Percentiles rank a stretch among this genome's conserved stretches.
These are phyloP conservation scores for Escovopsis weberi DNA, from an alignment of 2,329 filamentous ascomycete genomes.

Conservation along the genomic window DNA sequence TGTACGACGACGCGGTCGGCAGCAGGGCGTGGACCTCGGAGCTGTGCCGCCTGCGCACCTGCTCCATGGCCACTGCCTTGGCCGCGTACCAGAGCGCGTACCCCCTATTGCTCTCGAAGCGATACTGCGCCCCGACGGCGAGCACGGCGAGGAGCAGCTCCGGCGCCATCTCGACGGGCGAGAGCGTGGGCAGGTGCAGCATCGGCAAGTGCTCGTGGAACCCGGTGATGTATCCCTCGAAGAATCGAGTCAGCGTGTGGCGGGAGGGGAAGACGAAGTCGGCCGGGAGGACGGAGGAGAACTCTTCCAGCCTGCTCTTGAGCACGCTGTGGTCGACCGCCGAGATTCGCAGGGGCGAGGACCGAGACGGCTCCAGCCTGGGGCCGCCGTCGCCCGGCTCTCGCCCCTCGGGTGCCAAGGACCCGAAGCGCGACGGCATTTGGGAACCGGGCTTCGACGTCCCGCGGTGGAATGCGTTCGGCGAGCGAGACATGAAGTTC, in stretches of 20 bases:
- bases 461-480: constrained; percentile 24
- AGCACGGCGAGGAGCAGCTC: constrained; percentile 54
- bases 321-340: constrained; percentile 40
- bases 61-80: constrained; percentile 42
- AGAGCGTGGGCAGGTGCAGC: constrained; percentile 52
- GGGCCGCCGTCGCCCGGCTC: constrained; percentile 18
- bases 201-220: constrained; percentile 46
- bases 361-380: constrained; percentile 15
- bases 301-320: constrained; percentile 45
- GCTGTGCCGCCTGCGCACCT: constrained; percentile 42
- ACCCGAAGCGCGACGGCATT: constrained; percentile 40
- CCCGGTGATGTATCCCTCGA: constrained; percentile 55
- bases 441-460: constrained; percentile 35
- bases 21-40: constrained; percentile 41
- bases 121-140: constrained; percentile 53
- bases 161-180: constrained; percentile 47
- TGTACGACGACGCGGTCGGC: constrained; percentile 43
- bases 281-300: constrained; percentile 42
- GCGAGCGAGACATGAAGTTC: constrained; percentile 33
- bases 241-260: constrained; percentile 51
- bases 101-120: constrained; percentile 44
- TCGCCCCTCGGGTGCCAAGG: constrained; percentile 37
- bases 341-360: constrained; percentile 33
- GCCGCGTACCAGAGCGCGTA: constrained; percentile 48
- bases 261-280: constrained; percentile 56